Conservation (phyloP, 2,329 filamentous ascomycete genomes). For the Botrytis porri region DNA sequence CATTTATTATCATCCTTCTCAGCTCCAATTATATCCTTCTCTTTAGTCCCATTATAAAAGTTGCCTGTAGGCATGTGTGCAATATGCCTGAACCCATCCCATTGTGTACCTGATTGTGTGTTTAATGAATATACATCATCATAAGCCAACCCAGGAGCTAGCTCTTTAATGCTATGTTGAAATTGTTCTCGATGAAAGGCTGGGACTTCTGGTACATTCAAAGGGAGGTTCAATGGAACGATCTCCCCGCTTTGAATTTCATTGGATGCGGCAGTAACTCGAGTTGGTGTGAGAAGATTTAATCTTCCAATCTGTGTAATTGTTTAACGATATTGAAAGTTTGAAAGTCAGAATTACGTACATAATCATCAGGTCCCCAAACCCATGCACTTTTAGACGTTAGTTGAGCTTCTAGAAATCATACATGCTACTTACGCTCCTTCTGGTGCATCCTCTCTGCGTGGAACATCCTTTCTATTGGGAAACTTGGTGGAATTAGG, state of each 20-base stretch:
- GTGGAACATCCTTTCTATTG: slow-evolving; percentile 32
- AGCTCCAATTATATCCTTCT: slow-evolving; percentile 31
- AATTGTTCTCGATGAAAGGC: slow-evolving; percentile 39
- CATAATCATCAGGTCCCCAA: slow-evolving; percentile 37
- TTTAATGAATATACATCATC: slow-evolving; percentile 60
- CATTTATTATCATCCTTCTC: slow-evolving; percentile 32
- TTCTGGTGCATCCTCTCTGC: slow-evolving; percentile 34
- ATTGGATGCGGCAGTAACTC: slow-evolving; percentile 42
- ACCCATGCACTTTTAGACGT: slow-evolving; percentile 33
- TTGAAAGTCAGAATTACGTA: slow-evolving; percentile 15
- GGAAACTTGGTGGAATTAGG: slow-evolving; percentile 36
- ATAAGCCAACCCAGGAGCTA: slow-evolving; percentile 43
- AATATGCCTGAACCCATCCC: slow-evolving; percentile 52
- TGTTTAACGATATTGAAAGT: not conserved
- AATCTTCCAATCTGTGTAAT: slow-evolving; percentile 42
- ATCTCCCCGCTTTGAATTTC: slow-evolving; percentile 15
- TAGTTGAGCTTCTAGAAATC: not conserved
- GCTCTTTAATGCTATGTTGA: slow-evolving; percentile 37
- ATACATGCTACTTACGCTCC: slow-evolving; percentile 30
- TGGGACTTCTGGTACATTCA: slow-evolving; percentile 38
- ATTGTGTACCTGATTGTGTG: slow-evolving; percentile 56
- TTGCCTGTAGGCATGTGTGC: slow-evolving; percentile 28
- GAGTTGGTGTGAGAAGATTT: slow-evolving; percentile 46
- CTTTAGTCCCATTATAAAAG: slow-evolving; percentile 36
- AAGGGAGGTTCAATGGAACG: slow-evolving; percentile 9